Percentiles rank a stretch among this genome's conserved stretches.
These are phyloP conservation scores for Abeoforma whisleri DNA, from an alignment of 78 protist species.

Conservation along the genomic window DNA sequence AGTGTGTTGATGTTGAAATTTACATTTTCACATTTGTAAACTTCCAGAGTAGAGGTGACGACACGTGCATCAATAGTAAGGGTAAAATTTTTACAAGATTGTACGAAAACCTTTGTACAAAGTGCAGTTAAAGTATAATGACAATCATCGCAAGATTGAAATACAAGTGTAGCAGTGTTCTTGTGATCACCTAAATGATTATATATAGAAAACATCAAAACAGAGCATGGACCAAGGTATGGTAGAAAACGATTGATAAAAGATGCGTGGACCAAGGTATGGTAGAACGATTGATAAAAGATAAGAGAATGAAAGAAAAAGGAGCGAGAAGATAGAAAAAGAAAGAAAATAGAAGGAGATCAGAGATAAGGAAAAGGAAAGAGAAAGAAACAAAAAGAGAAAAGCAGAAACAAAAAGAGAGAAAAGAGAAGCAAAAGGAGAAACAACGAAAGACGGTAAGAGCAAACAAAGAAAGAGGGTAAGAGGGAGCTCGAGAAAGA, in stretches of 20 bases:
- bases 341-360: neutral
- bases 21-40: constrained; percentile 29
- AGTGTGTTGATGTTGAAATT: neutral
- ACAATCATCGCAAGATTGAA: neutral
- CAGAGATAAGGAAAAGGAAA: neutral
- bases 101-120: constrained; percentile 22
- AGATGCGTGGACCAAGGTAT: no score
- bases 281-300: no score
- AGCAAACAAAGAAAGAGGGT: neutral
- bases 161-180: neutral
- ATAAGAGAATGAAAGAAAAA: no score
- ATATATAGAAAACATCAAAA: no score
- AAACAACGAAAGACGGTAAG: neutral
- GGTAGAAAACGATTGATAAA: no score
- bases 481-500: neutral
- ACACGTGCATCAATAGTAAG: neutral
- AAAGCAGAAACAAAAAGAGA: neutral
- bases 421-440: neutral
- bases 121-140: neutral
- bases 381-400: neutral
- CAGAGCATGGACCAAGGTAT: no score
- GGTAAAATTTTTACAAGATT: constrained; percentile 1
- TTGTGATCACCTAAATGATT: no score
- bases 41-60: constrained; percentile 18
- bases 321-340: neutral